A percentile compares a stretch with the other conserved stretches of the same genome.
These are phyloP conservation scores for Chrysoporthe austroafricana DNA, from an alignment of 2,329 filamentous ascomycete genomes.

Conservation along the genomic window DNA sequence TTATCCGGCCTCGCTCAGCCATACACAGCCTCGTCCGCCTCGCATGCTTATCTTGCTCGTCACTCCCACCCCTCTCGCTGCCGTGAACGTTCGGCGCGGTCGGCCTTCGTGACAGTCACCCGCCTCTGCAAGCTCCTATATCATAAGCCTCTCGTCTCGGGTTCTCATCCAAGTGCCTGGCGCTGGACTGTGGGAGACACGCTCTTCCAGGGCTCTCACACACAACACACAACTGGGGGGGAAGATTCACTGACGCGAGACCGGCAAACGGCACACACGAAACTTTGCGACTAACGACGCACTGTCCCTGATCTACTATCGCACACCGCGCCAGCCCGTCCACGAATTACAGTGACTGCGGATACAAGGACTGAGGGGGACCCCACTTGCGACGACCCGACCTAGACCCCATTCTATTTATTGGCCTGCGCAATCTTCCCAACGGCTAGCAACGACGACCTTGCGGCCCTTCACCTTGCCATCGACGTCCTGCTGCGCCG, in stretches of 20 bases:
- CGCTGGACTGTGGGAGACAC: background rate
- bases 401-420: constrained; percentile 20
- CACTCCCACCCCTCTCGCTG: background rate
- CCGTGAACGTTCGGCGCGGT: too few species aligned
- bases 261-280: background rate
- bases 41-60: background rate
- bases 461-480: constrained; percentile 1
- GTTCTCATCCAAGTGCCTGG: constrained; percentile 2
- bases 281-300: constrained; percentile 5
- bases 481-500: background rate
- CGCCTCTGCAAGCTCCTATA: background rate
- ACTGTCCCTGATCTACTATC: constrained; percentile 5
- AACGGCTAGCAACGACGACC: constrained; percentile 13
- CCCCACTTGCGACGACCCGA: constrained; percentile 15
- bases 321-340: background rate
- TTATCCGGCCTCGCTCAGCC: background rate
- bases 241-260: background rate
- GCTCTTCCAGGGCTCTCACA: background rate
- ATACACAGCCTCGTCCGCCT: constrained; percentile 20
- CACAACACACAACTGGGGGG: background rate
- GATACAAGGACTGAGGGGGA: constrained; percentile 3
- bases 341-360: background rate
- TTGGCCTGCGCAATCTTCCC: constrained; percentile 10
- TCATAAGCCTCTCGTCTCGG: background rate
- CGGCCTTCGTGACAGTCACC: background rate